Conservation (phyloP, 768 basidiomycete genomes). For the Tricholoma sp. region DNA sequence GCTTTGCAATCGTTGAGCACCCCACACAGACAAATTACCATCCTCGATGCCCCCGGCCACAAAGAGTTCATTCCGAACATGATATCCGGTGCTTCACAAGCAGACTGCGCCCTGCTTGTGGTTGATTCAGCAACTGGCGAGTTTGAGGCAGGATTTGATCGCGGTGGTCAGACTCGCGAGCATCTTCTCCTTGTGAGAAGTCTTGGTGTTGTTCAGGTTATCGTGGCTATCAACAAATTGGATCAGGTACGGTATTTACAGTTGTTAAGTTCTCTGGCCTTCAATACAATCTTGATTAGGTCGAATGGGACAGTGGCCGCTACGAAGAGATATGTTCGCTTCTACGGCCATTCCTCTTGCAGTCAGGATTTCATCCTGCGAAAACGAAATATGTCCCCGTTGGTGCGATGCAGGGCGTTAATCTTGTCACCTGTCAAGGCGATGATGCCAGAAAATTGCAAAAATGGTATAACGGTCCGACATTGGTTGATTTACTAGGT, state of each 20-base stretch:
- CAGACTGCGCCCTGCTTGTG: slow-evolving; percentile 90
- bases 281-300: slow-evolving; percentile 40
- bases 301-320: slow-evolving; percentile 78
- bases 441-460: slow-evolving; percentile 43
- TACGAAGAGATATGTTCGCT: slow-evolving; percentile 79
- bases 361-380: slow-evolving; percentile 78
- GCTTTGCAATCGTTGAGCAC: slow-evolving; percentile 78
- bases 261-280: background rate
- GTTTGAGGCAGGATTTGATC: slow-evolving; percentile 93
- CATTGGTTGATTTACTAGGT: slow-evolving; percentile 83
- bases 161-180: slow-evolving; percentile 93
- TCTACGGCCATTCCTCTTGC: slow-evolving; percentile 75
- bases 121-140: slow-evolving; percentile 88
- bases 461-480: slow-evolving; percentile 83
- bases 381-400: slow-evolving; percentile 87
- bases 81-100: slow-evolving; percentile 98
- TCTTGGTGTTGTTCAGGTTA: slow-evolving; percentile 85
- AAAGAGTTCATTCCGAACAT: slow-evolving; percentile 98
- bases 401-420: slow-evolving; percentile 86
- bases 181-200: slow-evolving; percentile 89
- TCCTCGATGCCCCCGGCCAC: slow-evolving; percentile 98
- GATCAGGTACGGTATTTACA: slow-evolving; percentile 59
- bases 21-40: slow-evolving; percentile 70
- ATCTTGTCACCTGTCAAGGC: slow-evolving; percentile 53
- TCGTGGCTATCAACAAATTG: slow-evolving; percentile 93